Evolutionary conservation across 1,284 basidiomycete species (phyloP), one percentile per base, ranked within the genome.

Genomic region (Melanopsichium pennsylvanicum): DNA sequence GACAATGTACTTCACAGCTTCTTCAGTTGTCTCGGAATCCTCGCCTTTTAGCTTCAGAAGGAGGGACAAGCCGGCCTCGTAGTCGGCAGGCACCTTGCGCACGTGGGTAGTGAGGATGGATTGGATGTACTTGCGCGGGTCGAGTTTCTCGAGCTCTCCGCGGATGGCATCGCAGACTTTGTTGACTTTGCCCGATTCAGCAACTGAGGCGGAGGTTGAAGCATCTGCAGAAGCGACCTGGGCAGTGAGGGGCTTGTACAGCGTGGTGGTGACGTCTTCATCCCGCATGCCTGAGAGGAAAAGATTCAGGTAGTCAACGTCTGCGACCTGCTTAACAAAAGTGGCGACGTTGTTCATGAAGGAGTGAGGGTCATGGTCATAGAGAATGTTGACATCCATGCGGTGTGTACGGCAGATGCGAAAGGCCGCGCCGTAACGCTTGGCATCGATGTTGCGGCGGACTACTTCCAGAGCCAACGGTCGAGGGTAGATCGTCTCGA

Each of bases 1-100:
- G 81, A 99, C 96, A 81, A 98, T 90, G 78, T 98, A 99, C 81
- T 95, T 97, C 75, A 97, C 90, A 2, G 95, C 95, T 52, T 97
- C 93, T 78, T 97, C 93, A 5, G 96, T 91, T 1, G 92, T 83
- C 32, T 87, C 85, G 0, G 89, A 87, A 26, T 78, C 86, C 74
- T 54, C 36, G 90, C 91, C 88, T 83, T 91, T 88, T 48, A 97
- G 83, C 32, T 85, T 86, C 36, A 92, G 86, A n/a, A 97, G 84
- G 9, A 93, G 84, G 6, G 85, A 82, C 0, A 99, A 85, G 0
- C 88, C 93, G 12, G 89, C 86, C 81, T 97, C 94, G 75, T 93
- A 89, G 80, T 97, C 93, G 7, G 94, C 88, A 5, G 95, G 95
- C 13, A 86, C 86, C 81, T 96, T 96, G 62, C 96, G 90, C 13